Evolutionary conservation across 768 basidiomycete genomes (phyloP).

Genomic region (Boletus patriciae): DNA sequence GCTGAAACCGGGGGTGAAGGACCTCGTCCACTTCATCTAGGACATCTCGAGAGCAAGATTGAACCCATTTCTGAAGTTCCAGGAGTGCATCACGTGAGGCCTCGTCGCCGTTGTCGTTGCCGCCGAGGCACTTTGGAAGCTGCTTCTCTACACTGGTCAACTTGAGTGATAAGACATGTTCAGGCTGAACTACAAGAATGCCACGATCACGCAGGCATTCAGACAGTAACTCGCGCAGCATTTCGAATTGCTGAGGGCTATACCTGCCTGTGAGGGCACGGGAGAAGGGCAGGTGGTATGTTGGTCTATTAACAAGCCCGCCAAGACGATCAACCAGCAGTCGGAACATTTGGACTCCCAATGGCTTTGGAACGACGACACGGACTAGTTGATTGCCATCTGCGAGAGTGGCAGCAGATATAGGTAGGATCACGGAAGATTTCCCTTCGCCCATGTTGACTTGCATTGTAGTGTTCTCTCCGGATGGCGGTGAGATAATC

Average conservation of each 20-base stretch:
- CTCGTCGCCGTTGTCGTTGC: not conserved
- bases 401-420: no score
- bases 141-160: constrained; percentile 41
- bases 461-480: no score
- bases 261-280: not conserved
- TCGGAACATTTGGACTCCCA: no score
- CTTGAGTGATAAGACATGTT: constrained; percentile 49
- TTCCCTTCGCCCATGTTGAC: no score
- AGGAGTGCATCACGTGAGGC: constrained; percentile 7
- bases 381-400: no score
- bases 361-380: no score
- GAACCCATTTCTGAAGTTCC: constrained; percentile 12
- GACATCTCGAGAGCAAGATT: constrained; percentile 14
- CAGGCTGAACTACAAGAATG: constrained; percentile 47
- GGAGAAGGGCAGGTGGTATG: no score
- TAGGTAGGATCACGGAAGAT: no score
- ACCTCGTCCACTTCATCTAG: constrained; percentile 23
- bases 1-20: constrained; percentile 21
- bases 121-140: constrained; percentile 2
- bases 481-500: constrained; percentile 44
- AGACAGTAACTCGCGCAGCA: not conserved
- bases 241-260: not conserved
- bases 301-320: no score
- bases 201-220: constrained; percentile 34
- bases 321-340: no score